These are phyloP conservation scores for Leccinum pachyderme DNA, from an alignment of 1,284 basidiomycete genomes.

Conservation along the genomic window DNA sequence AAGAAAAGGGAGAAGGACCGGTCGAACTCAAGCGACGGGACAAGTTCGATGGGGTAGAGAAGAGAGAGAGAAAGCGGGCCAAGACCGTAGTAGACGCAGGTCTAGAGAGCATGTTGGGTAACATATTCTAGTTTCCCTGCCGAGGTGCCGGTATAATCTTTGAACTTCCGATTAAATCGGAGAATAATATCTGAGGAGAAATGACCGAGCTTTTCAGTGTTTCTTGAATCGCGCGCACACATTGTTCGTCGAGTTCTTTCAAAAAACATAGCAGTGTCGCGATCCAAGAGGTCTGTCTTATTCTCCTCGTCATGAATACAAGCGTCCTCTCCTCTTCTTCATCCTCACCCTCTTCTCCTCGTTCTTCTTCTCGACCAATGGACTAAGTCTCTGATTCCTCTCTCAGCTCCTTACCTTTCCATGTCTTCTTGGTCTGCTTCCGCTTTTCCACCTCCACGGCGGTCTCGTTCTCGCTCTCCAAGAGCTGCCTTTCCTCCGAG, in stretches of 20 bases:
- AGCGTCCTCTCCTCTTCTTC: slow-evolving; percentile 51
- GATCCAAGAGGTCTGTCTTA: slow-evolving; percentile 83
- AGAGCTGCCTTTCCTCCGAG: slow-evolving; percentile 52
- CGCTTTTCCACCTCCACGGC: slow-evolving; percentile 67
- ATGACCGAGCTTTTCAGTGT: slow-evolving; percentile 10
- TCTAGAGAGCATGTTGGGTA: slow-evolving; percentile 51
- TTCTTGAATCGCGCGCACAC: slow-evolving; percentile 68
- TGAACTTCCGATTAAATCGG: slow-evolving; percentile 41
- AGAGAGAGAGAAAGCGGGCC: slow-evolving; percentile 19
- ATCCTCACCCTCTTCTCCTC: slow-evolving; percentile 50
- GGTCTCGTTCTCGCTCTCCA: slow-evolving; percentile 78
- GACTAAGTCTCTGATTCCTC: slow-evolving; percentile 61
- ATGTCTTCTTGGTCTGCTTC: slow-evolving; percentile 64
- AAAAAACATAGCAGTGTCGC: slow-evolving; percentile 51
- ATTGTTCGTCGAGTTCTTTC: slow-evolving; percentile 36
- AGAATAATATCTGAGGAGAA: slow-evolving; percentile 39
- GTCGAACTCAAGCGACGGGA: slow-evolving; percentile 21
- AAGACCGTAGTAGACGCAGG: slow-evolving; percentile 13
- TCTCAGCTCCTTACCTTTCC: slow-evolving; percentile 60
- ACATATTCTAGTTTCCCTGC: slow-evolving; percentile 45
- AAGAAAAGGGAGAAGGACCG: slow-evolving; percentile 48
- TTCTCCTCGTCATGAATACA: slow-evolving; percentile 68
- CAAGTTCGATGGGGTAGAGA: slow-evolving; percentile 30
- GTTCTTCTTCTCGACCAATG: slow-evolving; percentile 71
- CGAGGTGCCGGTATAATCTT: slow-evolving; percentile 18